phyloP scores from a whole-genome alignment of 805 yeast species.

The Candida argentea region DNA sequence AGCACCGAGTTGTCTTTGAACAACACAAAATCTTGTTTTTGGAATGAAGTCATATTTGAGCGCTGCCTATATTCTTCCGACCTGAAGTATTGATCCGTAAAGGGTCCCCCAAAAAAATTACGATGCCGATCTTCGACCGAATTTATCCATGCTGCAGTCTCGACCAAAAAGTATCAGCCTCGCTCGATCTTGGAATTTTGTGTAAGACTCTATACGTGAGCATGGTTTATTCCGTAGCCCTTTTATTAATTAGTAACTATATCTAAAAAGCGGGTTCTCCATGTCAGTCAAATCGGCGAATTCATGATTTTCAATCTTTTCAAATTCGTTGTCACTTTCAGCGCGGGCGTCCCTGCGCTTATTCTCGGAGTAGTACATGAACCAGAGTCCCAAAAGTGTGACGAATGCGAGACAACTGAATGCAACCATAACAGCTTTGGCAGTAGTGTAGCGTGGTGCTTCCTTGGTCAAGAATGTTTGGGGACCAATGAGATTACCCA shows the following conservation, averaged over 20 bases:
- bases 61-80: too few species aligned
- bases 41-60: constrained; percentile 3
- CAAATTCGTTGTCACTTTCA: constrained; percentile 11
- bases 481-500: constrained; percentile 48
- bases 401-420: constrained; percentile 18
- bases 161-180: too few species aligned
- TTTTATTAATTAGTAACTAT: constrained; percentile 13
- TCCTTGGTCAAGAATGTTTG: constrained; percentile 35
- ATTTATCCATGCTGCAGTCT: too few species aligned
- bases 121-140: too few species aligned
- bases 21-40: constrained; percentile 44
- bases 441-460: constrained; percentile 35
- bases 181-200: too few species aligned
- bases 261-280: constrained; percentile 46
- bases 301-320: constrained; percentile 30
- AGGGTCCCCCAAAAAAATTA: too few species aligned
- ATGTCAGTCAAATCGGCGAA: constrained; percentile 45
- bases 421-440: constrained; percentile 30
- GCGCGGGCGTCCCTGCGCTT: constrained; percentile 22
- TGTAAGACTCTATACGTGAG: too few species aligned
- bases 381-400: constrained; percentile 15
- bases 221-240: too few species aligned
- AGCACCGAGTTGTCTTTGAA: constrained; percentile 42
- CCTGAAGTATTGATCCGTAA: too few species aligned
- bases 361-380: constrained; percentile 24